Base-by-base conservation (phyloP, 2,329 filamentous ascomycete species). In the Penicillium sp. region DNA sequence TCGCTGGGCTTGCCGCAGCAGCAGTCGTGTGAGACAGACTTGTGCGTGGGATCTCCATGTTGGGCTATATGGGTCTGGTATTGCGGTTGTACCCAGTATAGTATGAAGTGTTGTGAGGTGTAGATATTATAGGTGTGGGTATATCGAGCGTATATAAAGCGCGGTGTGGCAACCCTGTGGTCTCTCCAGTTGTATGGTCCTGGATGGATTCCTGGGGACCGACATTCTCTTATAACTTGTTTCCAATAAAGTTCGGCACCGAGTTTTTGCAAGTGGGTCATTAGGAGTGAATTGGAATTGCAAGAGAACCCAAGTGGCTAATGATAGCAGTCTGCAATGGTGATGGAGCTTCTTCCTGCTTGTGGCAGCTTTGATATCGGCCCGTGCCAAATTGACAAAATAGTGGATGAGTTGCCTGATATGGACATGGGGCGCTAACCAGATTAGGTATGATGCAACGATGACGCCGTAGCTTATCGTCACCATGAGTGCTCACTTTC, bases 1-100 rank as follows among this genome's bases (percentile, higher is more conserved):
- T 50, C 16, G 62, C 65, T 25, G 59, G 65, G 16, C 57, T 57
- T n/a, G 58, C 54, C n/a, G 52, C 49, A 25, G 22, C 22, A 7
- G 4, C 22, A 19, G 42, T 45, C 12, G 50, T 50, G 30, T 50
- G 52, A 27, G 51, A 50, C 3, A 50, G 35, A 22, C 49, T 37
- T 35, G 51, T 52, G 3, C n/a, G 37, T 3, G 56, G 49, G 9
- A 48, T 53, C 35, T 60, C 50, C 56, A 62, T 61, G 6, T 49
- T 53, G 47, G 25, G 19, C 40, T 29, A 41, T 43, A 37, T 45
- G 30, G 28, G 34, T 41, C 30, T 27, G 28, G 22, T 53, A 42
- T 31, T 19, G 13, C 14, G 37, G 25, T 5, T 33, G 22, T 43
- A 41, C 30, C 48, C 41, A 46, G 28, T 22, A 25, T 31, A 22